Percentiles rank a stretch among this genome's conserved stretches.
Evolutionary conservation across 2,329 filamentous ascomycete genomes (phyloP).

Genomic region (Cercospora canescens): DNA sequence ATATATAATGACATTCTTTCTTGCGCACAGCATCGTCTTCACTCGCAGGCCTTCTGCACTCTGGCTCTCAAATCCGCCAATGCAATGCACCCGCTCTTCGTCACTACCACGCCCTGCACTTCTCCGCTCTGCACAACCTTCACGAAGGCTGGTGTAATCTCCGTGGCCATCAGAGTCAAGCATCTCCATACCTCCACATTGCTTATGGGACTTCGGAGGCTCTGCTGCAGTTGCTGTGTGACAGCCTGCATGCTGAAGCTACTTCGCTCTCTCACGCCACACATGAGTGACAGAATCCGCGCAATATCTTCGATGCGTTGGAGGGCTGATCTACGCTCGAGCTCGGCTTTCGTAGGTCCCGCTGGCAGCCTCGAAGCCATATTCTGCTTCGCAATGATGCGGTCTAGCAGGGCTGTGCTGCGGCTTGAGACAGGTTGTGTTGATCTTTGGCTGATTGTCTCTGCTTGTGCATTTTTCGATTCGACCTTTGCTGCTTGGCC

Average conservation of each 20-base stretch:
- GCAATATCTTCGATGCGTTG: constrained; percentile 49
- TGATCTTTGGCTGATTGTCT: constrained; percentile 33
- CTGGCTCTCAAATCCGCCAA: constrained; percentile 30
- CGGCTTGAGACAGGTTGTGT: constrained; percentile 40
- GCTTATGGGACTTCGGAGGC: constrained; percentile 48
- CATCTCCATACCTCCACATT: constrained; percentile 46
- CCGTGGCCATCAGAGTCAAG: constrained; percentile 44
- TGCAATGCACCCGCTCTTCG: constrained; percentile 27
- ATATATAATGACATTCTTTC: background rate
- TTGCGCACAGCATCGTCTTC: background rate
- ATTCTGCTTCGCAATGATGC: constrained; percentile 53
- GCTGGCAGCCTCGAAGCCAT: constrained; percentile 24
- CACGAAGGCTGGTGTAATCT: constrained; percentile 48
- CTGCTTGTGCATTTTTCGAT: constrained; percentile 5
- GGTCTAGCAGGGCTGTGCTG: constrained; percentile 49
- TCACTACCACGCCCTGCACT: constrained; percentile 48
- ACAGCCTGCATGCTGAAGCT: constrained; percentile 48
- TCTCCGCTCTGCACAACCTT: constrained; percentile 39
- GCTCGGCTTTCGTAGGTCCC: constrained; percentile 43
- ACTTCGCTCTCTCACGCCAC: constrained; percentile 38
- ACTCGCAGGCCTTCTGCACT: constrained; percentile 25
- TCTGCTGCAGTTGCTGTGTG: constrained; percentile 46
- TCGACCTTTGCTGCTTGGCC: constrained; percentile 30
- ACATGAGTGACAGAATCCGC: constrained; percentile 45
- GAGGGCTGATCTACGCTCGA: constrained; percentile 48